phyloP scores from a whole-genome alignment of 495 filamentous ascomycete genomes.

The Hypoxylon subgilvum region DNA sequence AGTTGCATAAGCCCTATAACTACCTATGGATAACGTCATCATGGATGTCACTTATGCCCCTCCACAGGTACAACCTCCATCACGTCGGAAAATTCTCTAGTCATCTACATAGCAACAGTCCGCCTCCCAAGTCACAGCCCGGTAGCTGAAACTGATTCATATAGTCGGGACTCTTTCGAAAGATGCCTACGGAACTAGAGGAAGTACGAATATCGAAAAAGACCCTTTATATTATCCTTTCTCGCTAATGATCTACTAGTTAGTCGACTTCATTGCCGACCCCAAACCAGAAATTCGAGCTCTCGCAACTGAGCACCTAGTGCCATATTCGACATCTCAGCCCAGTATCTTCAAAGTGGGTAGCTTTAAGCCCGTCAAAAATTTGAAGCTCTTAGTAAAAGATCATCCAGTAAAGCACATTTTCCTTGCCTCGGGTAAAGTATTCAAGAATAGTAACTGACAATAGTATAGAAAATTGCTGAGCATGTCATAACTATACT shows the following conservation, averaged over 20 bases:
- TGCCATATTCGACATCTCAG: conserved; percentile 79
- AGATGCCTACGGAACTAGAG: conserved; percentile 83
- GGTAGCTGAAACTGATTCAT: neutral
- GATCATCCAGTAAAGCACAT: conserved; percentile 71
- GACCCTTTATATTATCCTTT: neutral
- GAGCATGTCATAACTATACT: conserved; percentile 92
- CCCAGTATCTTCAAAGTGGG: conserved; percentile 83
- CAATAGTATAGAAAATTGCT: conserved; percentile 71
- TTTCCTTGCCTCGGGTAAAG: neutral
- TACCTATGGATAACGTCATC: conserved; percentile 20
- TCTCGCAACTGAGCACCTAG: conserved; percentile 80
- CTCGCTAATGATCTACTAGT: conserved; percentile 55
- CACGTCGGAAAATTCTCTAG: conserved; percentile 17
- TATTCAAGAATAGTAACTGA: conserved; percentile 4
- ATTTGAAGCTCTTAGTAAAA: conserved; percentile 85
- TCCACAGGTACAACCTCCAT: conserved; percentile 28
- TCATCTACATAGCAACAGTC: neutral
- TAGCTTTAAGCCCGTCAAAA: conserved; percentile 77
- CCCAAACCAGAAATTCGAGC: conserved; percentile 81
- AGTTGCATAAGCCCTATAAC: conserved; percentile 2
- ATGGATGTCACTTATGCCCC: conserved; percentile 24
- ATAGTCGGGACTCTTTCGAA: neutral
- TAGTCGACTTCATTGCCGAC: conserved; percentile 90
- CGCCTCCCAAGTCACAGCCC: neutral
- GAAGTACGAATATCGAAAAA: conserved; percentile 59